Evolutionary conservation across 768 basidiomycete species (phyloP), one percentile per base, ranked within the genome.

Genomic region (Mycena olivaceomarginata): DNA sequence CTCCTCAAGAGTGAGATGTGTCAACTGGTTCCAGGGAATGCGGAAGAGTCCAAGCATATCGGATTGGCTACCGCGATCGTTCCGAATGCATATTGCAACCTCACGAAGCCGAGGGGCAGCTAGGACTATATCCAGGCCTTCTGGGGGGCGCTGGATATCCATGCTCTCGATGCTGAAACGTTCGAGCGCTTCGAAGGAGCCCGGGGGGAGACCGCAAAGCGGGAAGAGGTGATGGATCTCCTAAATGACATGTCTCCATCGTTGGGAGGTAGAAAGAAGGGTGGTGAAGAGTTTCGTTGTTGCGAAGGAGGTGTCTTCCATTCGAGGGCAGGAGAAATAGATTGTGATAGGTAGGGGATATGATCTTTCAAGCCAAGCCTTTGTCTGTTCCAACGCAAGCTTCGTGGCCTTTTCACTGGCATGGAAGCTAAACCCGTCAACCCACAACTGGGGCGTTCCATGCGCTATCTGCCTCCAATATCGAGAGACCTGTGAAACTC

Each of bases 231-330:
- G 7, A 22, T 18, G 53, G 6, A 53, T 53, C 2, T 53, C 53
- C 53, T n/a, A 53, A 53, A 53, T 57, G 18, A 57, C 13, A 31
- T 57, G 56, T 25, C 56, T 57, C 56, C 56, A 57, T 57, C 56
- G 22, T 25, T 31, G 56, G 56, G 56, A 15, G 56, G 22, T 57
- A 25, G 56, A 57, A 25, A 31, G 56, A 57, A 57, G 56, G 56
- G 56, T 31, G n/a, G 22, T 9, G 56, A 57, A 57, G 25, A 57
- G 56, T 57, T 57, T 2, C 12, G 22, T 57, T 57, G 9, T 22
- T 18, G 9, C n/a, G n/a, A 53, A 53, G 25, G 5, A 6, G 3
- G 2, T 11, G 12, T 5, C 20, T 1, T 9, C 53, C 20, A 9
- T 20, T 10, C 9, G 6, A 20, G n/a, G 18, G 53, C n/a, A 22